Conservation (phyloP, 2,329 filamentous ascomycete species). For the Sporothrix brunneoviolacea region DNA sequence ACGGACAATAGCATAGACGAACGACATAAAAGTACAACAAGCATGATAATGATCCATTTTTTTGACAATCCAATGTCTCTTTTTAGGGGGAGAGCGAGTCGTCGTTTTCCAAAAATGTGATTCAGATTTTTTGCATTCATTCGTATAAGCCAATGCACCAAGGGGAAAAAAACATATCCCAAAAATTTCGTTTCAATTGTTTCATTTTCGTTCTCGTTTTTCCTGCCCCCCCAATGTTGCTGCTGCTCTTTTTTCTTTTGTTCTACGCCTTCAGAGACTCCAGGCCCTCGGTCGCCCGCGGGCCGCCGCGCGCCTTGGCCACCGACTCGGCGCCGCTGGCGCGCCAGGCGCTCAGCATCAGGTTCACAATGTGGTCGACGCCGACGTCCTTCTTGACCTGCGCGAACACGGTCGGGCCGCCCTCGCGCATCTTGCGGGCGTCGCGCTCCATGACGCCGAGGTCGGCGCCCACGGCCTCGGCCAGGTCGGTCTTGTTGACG, state of each 20-base stretch:
- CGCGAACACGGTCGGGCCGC: conserved; percentile 90
- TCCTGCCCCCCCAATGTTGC: too few species aligned
- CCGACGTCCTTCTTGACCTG: conserved; percentile 91
- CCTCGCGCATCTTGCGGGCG: conserved; percentile 88
- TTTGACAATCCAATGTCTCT: too few species aligned
- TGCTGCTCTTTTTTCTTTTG: not conserved
- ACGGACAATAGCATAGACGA: not conserved
- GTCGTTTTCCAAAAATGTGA: too few species aligned
- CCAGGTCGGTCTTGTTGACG: conserved; percentile 96
- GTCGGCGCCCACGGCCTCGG: conserved; percentile 84
- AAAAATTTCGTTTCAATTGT: too few species aligned
- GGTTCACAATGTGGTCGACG: conserved; percentile 76
- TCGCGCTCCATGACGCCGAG: conserved; percentile 91
- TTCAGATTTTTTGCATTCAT: too few species aligned
- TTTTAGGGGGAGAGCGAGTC: too few species aligned
- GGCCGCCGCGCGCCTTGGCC: conserved; percentile 47
- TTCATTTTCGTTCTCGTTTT: too few species aligned
- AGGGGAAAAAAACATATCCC: too few species aligned
- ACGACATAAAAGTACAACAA: conserved; percentile 7
- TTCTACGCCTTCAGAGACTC: conserved; percentile 33
- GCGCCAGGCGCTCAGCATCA: conserved; percentile 90
- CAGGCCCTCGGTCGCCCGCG: conserved; percentile 49
- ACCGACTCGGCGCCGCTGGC: conserved; percentile 70
- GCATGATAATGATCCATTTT: conserved; percentile 14
- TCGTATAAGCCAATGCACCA: too few species aligned